These are phyloP conservation scores for Phaeotremella fagi DNA, from an alignment of 768 basidiomycete genomes.

Conservation along the genomic window DNA sequence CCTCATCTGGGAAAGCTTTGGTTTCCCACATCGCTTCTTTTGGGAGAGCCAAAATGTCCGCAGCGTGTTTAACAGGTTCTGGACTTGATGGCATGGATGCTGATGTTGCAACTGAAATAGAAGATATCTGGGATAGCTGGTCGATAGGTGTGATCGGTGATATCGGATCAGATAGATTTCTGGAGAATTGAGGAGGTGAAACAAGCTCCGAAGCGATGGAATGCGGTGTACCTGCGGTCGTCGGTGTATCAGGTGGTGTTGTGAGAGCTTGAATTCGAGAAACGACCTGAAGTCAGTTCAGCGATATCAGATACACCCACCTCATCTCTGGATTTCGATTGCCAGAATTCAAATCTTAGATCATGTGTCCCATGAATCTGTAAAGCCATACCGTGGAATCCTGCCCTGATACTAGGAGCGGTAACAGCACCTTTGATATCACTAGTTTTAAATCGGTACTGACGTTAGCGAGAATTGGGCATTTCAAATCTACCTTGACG, in stretches of 20 bases:
- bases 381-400: conserved; percentile 50
- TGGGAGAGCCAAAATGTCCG: conserved; percentile 32
- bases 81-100: not conserved
- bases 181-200: too few relatives aligned
- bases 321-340: conserved; percentile 51
- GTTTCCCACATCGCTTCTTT: conserved; percentile 13
- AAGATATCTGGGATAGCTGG: not conserved
- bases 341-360: conserved; percentile 56
- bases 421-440: conserved; percentile 51
- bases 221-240: too few relatives aligned
- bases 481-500: conserved; percentile 37
- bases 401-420: conserved; percentile 39
- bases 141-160: not conserved
- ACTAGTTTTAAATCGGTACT: conserved; percentile 52
- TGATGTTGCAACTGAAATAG: not conserved
- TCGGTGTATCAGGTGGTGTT: not conserved
- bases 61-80: conserved; percentile 11
- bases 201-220: too few relatives aligned
- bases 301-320: conserved; percentile 22
- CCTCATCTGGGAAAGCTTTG: conserved; percentile 34
- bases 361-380: conserved; percentile 54
- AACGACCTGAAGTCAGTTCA: conserved; percentile 12
- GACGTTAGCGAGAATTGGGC: not conserved
- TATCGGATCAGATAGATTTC: too few relatives aligned
- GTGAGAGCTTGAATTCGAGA: conserved; percentile 8